These are phyloP conservation scores for Phaeoacremonium minimum DNA, from an alignment of 2,329 filamentous ascomycete genomes.

Conservation along the genomic window DNA sequence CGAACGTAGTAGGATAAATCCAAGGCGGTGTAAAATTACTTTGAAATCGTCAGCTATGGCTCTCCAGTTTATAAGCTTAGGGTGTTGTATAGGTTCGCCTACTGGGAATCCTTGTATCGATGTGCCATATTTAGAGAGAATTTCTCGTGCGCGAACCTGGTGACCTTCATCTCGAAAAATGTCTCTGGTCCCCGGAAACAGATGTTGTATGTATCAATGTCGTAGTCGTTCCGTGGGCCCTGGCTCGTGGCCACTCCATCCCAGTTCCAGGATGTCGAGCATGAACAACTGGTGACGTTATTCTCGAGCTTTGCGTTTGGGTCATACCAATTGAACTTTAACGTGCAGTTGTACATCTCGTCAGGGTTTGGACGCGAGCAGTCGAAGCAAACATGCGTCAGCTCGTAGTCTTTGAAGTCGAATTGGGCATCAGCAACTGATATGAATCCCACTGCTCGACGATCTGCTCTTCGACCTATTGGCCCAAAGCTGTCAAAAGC, in stretches of 20 bases:
- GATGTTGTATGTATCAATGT: constrained; percentile 11
- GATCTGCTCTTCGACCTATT: no score
- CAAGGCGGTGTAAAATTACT: constrained; percentile 16
- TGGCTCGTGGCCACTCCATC: constrained; percentile 12
- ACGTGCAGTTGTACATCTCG: constrained; percentile 12
- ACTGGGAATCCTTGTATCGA: constrained; percentile 19
- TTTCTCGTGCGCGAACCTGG: constrained; percentile 14
- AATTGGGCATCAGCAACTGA: constrained; percentile 12
- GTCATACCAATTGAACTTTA: constrained; percentile 20
- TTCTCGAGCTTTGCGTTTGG: constrained; percentile 22
- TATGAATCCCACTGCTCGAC: no score
- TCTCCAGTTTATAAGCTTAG: no score
- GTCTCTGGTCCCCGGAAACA: constrained; percentile 5
- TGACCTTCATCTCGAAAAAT: constrained; percentile 16
- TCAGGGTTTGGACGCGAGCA: constrained; percentile 11
- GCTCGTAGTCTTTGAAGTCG: constrained; percentile 16
- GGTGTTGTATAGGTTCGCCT: constrained; percentile 8
- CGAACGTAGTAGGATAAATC: constrained; percentile 15
- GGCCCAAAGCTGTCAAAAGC: no score
- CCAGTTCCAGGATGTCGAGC: constrained; percentile 16
- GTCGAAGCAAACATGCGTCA: constrained; percentile 15
- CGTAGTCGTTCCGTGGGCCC: no score
- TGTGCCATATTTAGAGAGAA: constrained; percentile 18
- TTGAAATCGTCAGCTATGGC: no score
- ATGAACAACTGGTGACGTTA: constrained; percentile 15